Conservation (phyloP, 352 stramenopile genomes). For the Globisporangium paddicum region DNA sequence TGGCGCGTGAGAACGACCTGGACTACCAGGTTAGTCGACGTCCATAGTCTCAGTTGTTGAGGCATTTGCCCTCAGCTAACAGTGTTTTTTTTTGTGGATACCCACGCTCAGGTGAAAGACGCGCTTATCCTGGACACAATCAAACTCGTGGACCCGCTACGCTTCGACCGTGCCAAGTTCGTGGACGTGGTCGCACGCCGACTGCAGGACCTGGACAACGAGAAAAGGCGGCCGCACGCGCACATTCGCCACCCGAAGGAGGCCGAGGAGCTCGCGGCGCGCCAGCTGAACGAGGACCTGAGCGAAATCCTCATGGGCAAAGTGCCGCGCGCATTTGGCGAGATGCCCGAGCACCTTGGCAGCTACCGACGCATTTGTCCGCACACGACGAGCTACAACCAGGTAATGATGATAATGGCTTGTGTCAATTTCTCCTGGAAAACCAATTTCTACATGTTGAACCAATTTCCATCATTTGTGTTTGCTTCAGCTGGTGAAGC, state of each 20-base stretch:
- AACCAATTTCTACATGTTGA: background rate
- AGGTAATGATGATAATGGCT: slow-evolving; percentile 17
- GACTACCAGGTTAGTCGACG: slow-evolving; percentile 43
- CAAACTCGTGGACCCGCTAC: slow-evolving; percentile 74
- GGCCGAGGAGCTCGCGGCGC: slow-evolving; percentile 35
- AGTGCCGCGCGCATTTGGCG: slow-evolving; percentile 53
- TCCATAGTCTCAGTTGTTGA: background rate
- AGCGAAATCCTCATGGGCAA: slow-evolving; percentile 53
- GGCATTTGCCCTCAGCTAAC: slow-evolving; percentile 21
- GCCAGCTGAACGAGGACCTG: slow-evolving; percentile 68
- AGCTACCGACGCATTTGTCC: slow-evolving; percentile 58
- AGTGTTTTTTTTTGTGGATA: background rate
- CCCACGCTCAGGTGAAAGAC: slow-evolving; percentile 78
- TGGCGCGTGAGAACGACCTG: slow-evolving; percentile 83
- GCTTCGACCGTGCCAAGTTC: slow-evolving; percentile 74
- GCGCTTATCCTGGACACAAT: slow-evolving; percentile 87
- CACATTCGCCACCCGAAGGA: slow-evolving; percentile 53
- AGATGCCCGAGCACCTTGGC: slow-evolving; percentile 55
- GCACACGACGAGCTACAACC: slow-evolving; percentile 66
- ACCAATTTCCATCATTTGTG: background rate
- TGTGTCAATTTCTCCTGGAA: background rate
- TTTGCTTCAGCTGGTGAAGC: slow-evolving; percentile 34
- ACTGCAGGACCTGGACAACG: slow-evolving; percentile 47
- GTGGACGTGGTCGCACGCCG: slow-evolving; percentile 59
- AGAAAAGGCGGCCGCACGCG: slow-evolving; percentile 50